Percentiles rank a stretch among this genome's conserved stretches.
These are phyloP conservation scores for Onygena corvina DNA, from an alignment of 2,329 filamentous ascomycete species.

Conservation along the genomic window DNA sequence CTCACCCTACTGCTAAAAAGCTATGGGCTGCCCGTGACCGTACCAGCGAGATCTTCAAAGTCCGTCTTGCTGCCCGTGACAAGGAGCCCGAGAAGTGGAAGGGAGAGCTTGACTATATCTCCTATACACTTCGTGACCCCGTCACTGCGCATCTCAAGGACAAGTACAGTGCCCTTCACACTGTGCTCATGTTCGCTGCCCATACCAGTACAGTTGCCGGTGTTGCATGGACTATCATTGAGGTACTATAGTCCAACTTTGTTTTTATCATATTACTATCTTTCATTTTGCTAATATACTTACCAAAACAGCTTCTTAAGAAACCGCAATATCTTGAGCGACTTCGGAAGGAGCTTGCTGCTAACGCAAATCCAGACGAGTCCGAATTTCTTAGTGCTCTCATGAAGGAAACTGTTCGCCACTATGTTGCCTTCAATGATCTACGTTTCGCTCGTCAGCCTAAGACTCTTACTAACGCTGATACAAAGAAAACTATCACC, in stretches of 20 bases:
- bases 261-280: not conserved
- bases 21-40: constrained; percentile 12
- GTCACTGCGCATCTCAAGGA: constrained; percentile 14
- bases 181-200: constrained; percentile 15
- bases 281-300: not conserved
- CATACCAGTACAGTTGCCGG: constrained; percentile 15
- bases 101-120: constrained; percentile 14
- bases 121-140: constrained; percentile 15
- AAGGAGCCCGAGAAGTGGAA: constrained; percentile 13
- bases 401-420: constrained; percentile 15
- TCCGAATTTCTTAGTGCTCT: constrained; percentile 12
- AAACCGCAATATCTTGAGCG: constrained; percentile 10
- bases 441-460: constrained; percentile 12
- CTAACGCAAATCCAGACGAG: constrained; percentile 10
- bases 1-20: constrained; percentile 12
- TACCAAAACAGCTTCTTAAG: constrained; percentile 11
- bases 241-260: constrained; percentile 2
- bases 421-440: constrained; percentile 13
- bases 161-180: constrained; percentile 14
- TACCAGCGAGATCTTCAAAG: constrained; percentile 13
- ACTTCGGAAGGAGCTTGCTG: constrained; percentile 12
- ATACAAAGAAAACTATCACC: constrained; percentile 11
- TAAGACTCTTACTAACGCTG: constrained; percentile 10
- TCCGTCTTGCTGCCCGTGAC: constrained; percentile 13
- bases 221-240: constrained; percentile 15